These are phyloP conservation scores for Leccinum aurantiacum DNA, from an alignment of 768 basidiomycete genomes.

Conservation along the genomic window DNA sequence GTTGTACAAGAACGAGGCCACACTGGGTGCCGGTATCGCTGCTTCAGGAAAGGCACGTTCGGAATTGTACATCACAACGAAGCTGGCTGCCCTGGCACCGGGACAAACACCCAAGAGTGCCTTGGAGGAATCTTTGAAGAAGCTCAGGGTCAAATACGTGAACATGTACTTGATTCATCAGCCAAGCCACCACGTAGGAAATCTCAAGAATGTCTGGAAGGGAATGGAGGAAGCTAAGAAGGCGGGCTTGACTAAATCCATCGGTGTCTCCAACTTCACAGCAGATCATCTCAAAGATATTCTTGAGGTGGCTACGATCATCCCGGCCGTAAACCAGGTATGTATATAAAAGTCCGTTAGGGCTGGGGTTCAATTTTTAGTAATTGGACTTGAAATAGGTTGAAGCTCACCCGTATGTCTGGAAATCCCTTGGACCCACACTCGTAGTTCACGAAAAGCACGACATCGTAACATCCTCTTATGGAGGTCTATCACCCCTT, in stretches of 20 bases:
- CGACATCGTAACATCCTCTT: slow-evolving; percentile 41
- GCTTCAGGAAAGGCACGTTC: slow-evolving; percentile 51
- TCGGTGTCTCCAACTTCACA: slow-evolving; percentile 60
- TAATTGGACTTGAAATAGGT: slow-evolving; percentile 32
- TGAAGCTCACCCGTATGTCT: slow-evolving; percentile 56
- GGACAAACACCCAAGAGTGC: slow-evolving; percentile 49
- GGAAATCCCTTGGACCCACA: slow-evolving; percentile 40
- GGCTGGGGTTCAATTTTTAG: neutral
- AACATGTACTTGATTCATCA: slow-evolving; percentile 66
- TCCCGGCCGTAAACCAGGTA: slow-evolving; percentile 58
- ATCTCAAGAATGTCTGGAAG: slow-evolving; percentile 54
- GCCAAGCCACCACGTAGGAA: slow-evolving; percentile 36
- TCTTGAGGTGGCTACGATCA: slow-evolving; percentile 41
- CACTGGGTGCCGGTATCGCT: slow-evolving; percentile 50
- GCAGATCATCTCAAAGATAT: slow-evolving; percentile 44
- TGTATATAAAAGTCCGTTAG: neutral
- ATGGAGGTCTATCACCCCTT: slow-evolving; percentile 41
- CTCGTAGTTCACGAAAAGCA: slow-evolving; percentile 36
- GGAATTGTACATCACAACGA: slow-evolving; percentile 63
- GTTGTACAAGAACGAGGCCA: slow-evolving; percentile 54
- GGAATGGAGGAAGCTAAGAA: slow-evolving; percentile 57
- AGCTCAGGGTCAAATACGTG: slow-evolving; percentile 53
- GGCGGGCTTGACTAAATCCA: slow-evolving; percentile 40
- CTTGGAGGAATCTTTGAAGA: slow-evolving; percentile 51
- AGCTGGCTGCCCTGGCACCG: slow-evolving; percentile 37